Evolutionary conservation across 2,329 filamentous ascomycete genomes (phyloP).

Genomic region (Xylaria sp.): DNA sequence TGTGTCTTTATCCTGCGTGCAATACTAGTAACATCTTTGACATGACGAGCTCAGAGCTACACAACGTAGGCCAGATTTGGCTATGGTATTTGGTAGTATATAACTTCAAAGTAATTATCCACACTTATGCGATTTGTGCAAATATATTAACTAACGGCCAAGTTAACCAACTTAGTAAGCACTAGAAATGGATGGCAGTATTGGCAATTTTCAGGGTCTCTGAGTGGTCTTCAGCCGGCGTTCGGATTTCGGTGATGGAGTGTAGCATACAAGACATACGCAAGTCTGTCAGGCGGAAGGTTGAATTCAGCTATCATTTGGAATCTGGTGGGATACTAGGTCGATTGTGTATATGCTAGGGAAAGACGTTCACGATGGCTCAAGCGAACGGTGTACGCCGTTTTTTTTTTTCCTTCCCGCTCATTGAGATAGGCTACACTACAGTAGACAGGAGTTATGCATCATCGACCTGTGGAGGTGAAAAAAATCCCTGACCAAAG

Average conservation of each 20-base stretch:
- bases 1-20: neutral
- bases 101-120: too few species aligned
- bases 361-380: constrained; percentile 2
- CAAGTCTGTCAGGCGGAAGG: neutral
- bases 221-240: neutral
- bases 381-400: constrained; percentile 13
- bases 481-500: constrained; percentile 22
- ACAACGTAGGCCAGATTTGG: neutral
- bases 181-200: constrained; percentile 1
- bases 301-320: constrained; percentile 8
- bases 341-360: neutral
- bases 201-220: constrained; percentile 8
- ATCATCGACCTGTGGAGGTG: constrained; percentile 26
- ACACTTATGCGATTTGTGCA: constrained; percentile 1
- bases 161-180: constrained; percentile 11
- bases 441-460: constrained; percentile 31
- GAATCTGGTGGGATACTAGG: constrained; percentile 6
- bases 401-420: neutral
- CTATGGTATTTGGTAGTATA: neutral
- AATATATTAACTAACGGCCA: neutral
- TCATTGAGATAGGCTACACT: constrained; percentile 10
- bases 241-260: neutral
- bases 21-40: neutral
- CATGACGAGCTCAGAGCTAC: neutral
- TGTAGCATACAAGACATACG: neutral